Conservation (phyloP, 202 grass and related monocot species). For the Schoenoplectus triqueter region DNA sequence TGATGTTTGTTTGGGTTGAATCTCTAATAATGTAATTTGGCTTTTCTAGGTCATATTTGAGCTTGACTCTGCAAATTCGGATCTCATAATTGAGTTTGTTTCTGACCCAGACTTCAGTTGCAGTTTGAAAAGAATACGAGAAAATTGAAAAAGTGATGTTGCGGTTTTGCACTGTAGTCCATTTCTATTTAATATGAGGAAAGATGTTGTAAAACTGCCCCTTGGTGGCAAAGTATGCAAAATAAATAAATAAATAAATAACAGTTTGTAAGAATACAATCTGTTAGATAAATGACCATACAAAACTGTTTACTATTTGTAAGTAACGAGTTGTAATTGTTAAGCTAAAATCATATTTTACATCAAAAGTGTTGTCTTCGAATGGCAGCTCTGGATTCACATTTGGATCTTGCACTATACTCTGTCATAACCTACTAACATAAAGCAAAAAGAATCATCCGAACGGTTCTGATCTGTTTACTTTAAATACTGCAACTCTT, state of each 20-base stretch:
- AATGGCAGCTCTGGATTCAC: constrained; percentile 83
- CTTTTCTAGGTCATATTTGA: constrained; percentile 78
- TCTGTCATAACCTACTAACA: constrained; percentile 70
- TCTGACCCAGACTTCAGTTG: constrained; percentile 85
- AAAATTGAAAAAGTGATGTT: neutral
- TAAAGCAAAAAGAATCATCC: constrained; percentile 26
- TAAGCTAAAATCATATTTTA: constrained; percentile 28
- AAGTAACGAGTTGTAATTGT: neutral
- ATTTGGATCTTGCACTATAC: constrained; percentile 95
- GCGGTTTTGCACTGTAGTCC: neutral
- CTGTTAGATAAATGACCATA: neutral
- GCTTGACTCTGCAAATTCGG: constrained; percentile 59
- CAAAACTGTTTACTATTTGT: neutral
- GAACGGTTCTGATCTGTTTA: neutral
- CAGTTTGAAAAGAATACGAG: constrained; percentile 38
- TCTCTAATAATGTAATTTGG: constrained; percentile 20
- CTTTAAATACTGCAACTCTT: too few species aligned
- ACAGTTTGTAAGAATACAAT: neutral
- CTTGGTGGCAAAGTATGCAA: neutral
- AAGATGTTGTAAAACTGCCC: neutral
- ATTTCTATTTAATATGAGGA: neutral
- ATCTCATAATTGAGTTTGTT: constrained; percentile 62
- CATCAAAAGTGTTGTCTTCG: constrained; percentile 85
- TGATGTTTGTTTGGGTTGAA: neutral
- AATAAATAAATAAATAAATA: neutral